Evolutionary conservation across 768 basidiomycete genomes (phyloP), one percentile per base, ranked within the genome.

Genomic region (Coprinopsis marcescibilis): DNA sequence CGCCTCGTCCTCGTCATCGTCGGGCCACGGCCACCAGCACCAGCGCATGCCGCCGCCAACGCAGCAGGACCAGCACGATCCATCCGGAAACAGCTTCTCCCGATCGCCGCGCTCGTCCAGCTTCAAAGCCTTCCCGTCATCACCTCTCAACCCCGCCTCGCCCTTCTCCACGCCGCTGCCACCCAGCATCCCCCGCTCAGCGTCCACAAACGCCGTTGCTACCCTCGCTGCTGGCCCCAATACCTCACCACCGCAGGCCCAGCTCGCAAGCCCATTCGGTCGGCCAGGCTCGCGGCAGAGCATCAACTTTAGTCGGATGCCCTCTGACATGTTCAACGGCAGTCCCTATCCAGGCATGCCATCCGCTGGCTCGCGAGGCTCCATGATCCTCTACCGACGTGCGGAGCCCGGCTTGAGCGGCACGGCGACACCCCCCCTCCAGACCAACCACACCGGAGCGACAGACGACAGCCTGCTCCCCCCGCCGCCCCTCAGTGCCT

Each of bases 381-480:
- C 64, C 1, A 66, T 69, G 66, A 65, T 68, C 20, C 60, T 69
- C 1, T 69, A 69, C 40, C 62, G 63, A 29, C 56, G 52, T 26
- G 61, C 60, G 19, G 64, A 58, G 4, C 21, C 38, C 21, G 11
- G 11, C 21, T 23, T 8, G 21, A 32, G 29, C 29, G 29, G 29
- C 29, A 24, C 21, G 21, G 6, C 21, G 7, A 36, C 17, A 11
- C 35, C 35, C 7, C 44, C 34, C 36, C 17, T 44, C 7, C 34
- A 46, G 23, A 33, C 38, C 20, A 27, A 42, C 7, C 48, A 32
- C 15, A 35, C 54, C 26, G n/a, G 34, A 29, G 42, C 46, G 24
- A 43, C 51, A 15, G 44, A 51, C 20, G 46, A 45, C 10, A 51
- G 41, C 13, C 38, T 40, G 38, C 38, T 20, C 38, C 38, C 38